Evolutionary conservation across 345 rosid species (phyloP).

Genomic region (Microthlaspi erraticum): DNA sequence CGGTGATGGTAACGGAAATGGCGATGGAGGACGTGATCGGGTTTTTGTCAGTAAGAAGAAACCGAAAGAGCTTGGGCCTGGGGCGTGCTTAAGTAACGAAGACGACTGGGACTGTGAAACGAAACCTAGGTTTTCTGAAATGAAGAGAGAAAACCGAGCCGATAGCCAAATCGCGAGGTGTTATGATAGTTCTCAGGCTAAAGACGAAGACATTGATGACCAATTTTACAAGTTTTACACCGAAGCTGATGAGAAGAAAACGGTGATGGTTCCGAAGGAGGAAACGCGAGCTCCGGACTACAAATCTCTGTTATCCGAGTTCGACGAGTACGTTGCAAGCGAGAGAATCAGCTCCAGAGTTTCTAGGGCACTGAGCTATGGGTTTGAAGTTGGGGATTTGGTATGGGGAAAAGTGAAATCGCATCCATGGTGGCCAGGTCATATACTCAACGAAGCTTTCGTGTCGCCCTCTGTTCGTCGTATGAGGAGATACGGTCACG

Average conservation of each 20-base stretch:
- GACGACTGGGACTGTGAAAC: slow-evolving; percentile 17
- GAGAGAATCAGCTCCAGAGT: slow-evolving; percentile 55
- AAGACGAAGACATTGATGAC: slow-evolving; percentile 22
- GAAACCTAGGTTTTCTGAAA: slow-evolving; percentile 44
- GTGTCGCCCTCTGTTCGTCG: slow-evolving; percentile 73
- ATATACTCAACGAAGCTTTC: slow-evolving; percentile 76
- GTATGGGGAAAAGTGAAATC: slow-evolving; percentile 97
- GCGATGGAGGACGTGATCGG: too few relatives aligned
- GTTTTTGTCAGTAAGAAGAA: too few relatives aligned
- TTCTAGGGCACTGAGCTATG: slow-evolving; percentile 67
- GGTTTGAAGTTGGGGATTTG: slow-evolving; percentile 86
- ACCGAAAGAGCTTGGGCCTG: too few relatives aligned
- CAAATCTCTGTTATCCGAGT: slow-evolving; percentile 62
- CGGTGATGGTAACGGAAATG: too few relatives aligned
- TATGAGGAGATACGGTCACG: slow-evolving; percentile 66
- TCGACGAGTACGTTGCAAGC: slow-evolving; percentile 79
- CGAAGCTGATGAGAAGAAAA: slow-evolving; percentile 17
- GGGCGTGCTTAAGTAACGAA: too few relatives aligned
- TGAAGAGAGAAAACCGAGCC: slow-evolving; percentile 25
- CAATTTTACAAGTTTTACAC: slow-evolving; percentile 14
- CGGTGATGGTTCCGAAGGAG: slow-evolving; percentile 7
- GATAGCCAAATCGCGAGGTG: too few relatives aligned
- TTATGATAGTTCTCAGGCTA: background rate
- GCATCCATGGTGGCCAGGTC: slow-evolving; percentile 99
- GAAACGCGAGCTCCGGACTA: slow-evolving; percentile 36